Evolutionary conservation across 2,329 filamentous ascomycete species (phyloP).

Genomic region (Rhynchosporium agropyri): DNA sequence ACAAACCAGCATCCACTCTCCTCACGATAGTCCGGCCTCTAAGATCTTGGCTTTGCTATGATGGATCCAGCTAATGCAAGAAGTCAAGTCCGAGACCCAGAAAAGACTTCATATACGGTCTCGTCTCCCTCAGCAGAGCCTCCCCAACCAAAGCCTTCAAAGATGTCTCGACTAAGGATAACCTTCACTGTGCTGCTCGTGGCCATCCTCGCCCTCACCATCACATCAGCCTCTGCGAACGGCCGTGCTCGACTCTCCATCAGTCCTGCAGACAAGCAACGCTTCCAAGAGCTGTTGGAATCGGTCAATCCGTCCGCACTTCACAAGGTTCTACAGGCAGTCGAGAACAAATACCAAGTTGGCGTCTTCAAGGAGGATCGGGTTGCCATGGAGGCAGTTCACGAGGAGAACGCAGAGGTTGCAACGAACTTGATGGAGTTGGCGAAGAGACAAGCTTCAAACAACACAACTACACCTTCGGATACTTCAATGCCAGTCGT

Average conservation of each 20-base stretch:
- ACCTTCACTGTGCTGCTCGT: not conserved
- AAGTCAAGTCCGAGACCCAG: constrained; percentile 12
- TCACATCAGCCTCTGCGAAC: not conserved
- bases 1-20: not conserved
- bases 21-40: constrained; percentile 9
- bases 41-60: constrained; percentile 1
- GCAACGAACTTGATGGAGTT: constrained; percentile 66
- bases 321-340: constrained; percentile 66
- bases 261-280: constrained; percentile 34
- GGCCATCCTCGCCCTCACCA: constrained; percentile 6
- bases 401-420: constrained; percentile 61
- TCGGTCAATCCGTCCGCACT: constrained; percentile 61
- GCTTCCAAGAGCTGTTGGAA: constrained; percentile 58
- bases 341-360: constrained; percentile 66
- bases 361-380: constrained; percentile 69
- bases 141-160: constrained; percentile 4
- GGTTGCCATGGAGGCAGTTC: constrained; percentile 63
- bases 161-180: not conserved
- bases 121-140: not conserved
- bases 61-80: constrained; percentile 16
- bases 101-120: constrained; percentile 16
- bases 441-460: constrained; percentile 58
- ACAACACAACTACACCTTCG: constrained; percentile 27
- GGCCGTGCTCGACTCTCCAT: constrained; percentile 9
- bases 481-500: constrained; percentile 17